Conservation (phyloP, 2,329 filamentous ascomycete species). For the Colletotrichum cordylinicola region DNA sequence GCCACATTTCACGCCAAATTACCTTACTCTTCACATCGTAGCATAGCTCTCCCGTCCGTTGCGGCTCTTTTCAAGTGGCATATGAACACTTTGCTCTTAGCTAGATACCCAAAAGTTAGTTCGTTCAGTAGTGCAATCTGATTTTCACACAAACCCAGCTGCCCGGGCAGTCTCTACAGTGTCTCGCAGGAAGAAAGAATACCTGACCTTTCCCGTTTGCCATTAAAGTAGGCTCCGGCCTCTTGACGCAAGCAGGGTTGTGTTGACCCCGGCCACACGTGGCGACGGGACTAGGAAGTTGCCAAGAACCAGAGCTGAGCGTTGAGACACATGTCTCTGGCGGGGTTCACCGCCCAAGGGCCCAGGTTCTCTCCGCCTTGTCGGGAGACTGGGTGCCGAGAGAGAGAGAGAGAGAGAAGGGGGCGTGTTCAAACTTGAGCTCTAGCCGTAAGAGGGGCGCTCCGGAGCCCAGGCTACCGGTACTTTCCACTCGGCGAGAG, state of each 20-base stretch:
- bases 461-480: neutral
- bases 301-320: neutral
- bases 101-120: neutral
- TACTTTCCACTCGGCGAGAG: neutral
- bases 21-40: neutral
- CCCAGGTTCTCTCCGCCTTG: neutral
- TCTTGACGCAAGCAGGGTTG: neutral
- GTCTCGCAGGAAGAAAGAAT: neutral
- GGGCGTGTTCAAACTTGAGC: neutral
- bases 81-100: neutral
- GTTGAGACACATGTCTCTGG: slow-evolving; percentile 2
- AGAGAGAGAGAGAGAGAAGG: neutral
- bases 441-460: neutral
- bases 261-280: neutral
- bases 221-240: neutral
- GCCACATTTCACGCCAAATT: neutral
- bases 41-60: neutral
- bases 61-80: neutral
- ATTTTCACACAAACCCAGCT: neutral
- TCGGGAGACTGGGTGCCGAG: neutral
- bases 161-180: neutral
- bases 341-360: neutral
- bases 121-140: neutral
- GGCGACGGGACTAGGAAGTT: neutral
- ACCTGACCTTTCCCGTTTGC: neutral